Evolutionary conservation across 2,329 filamentous ascomycete species (phyloP), one percentile per base, ranked within the genome.

Genomic region (Fusarium cyanostomum): DNA sequence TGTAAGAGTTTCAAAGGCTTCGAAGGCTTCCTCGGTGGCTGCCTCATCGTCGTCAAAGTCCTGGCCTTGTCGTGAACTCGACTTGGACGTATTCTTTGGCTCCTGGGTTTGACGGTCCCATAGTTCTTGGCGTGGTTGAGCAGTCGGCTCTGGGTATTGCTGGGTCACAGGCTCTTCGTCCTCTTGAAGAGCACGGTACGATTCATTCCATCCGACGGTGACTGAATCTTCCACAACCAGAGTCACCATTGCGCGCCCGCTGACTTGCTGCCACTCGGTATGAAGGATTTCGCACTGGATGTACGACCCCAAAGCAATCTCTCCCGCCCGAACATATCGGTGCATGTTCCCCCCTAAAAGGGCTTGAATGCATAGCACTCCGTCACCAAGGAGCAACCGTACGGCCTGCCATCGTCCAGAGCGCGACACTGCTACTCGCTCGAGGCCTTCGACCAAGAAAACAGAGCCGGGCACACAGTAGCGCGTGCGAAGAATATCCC

Each of bases 351-450:
- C 72, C 7, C 73, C 71, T 37, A 86, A 69, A 8, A 86, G 70
- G 0, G 82, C 82, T 68, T 86, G 84, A n/a, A 86, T 77, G 62
- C 81, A 85, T 4, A 85, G 70, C 64, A 81, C 76, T 1, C 84
- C 83, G 61, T 86, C 84, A 33, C 83, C 81, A 0, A 86, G 77
- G 0, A 86, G 51, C 10, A 86, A 62, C 3, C 83, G 77, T 1
- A 85, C 67, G 2, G 76, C 74, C 28, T 82, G 80, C 77, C 80
- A 80, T 69, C 75, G 68, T 13, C 66, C 73, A 3, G 69, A 73
- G 7, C 61, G 51, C 1, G 79, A 75, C 0, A 81, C 71, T 1
- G 78, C 69, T 1, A 76, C 59, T 13, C 65, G 49, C 11, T 82
- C 76, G n/a, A 84, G 56, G 41, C 73, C 76, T 56, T 83, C 81